Percentiles rank a stretch among this genome's conserved stretches.
Conservation (phyloP, 768 basidiomycete genomes). For the Russula sp. region DNA sequence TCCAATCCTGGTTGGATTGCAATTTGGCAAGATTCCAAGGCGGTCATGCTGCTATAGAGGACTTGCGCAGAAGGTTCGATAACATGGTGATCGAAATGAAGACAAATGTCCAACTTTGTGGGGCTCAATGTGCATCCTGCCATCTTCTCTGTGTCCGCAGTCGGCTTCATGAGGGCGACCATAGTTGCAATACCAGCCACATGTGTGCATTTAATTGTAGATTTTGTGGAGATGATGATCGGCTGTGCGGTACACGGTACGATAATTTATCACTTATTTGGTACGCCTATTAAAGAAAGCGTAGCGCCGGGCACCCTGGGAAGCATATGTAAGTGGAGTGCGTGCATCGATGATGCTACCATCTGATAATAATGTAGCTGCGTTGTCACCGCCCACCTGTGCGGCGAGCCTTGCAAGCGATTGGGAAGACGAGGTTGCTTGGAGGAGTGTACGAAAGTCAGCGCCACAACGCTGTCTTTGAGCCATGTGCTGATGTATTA, state of each 20-base stretch:
- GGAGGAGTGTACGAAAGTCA: constrained; percentile 53
- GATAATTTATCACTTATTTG: constrained; percentile 30
- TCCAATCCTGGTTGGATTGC: constrained; percentile 49
- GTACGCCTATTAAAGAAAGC: not conserved
- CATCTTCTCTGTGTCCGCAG: constrained; percentile 48
- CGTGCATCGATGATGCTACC: not conserved
- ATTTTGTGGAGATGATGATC: constrained; percentile 42
- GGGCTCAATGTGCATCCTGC: constrained; percentile 46
- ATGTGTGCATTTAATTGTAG: constrained; percentile 45
- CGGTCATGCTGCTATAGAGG: constrained; percentile 45
- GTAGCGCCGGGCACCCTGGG: constrained; percentile 57
- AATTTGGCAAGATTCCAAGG: constrained; percentile 49
- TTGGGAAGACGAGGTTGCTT: constrained; percentile 51
- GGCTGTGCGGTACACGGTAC: constrained; percentile 48
- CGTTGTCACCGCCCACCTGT: constrained; percentile 48
- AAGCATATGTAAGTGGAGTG: constrained; percentile 48
- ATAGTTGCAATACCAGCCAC: constrained; percentile 53
- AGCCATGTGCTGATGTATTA: not conserved
- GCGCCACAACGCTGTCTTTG: not conserved
- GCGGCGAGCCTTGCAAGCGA: constrained; percentile 51
- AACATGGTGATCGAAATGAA: constrained; percentile 45
- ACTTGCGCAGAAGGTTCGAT: constrained; percentile 47
- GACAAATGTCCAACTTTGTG: constrained; percentile 49
- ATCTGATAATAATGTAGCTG: constrained; percentile 42
- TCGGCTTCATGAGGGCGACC: constrained; percentile 46